Conservation (phyloP, 129 eudicot species). For the Rutidosis leptorrhynchoides region DNA sequence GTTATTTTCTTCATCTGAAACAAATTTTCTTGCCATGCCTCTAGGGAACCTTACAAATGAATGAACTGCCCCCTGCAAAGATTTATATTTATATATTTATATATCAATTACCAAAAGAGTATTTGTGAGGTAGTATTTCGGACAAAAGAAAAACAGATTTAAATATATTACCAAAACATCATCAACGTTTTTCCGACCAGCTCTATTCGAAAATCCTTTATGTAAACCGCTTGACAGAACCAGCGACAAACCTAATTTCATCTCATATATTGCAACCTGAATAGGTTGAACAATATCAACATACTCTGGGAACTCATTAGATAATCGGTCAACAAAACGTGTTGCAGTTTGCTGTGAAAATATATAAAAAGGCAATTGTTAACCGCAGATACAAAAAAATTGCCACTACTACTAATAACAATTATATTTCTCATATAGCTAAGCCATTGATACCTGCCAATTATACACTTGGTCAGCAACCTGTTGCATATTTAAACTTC, state of each 20-base stretch:
- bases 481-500: slow-evolving; percentile 32
- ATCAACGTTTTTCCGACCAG: slow-evolving; percentile 47
- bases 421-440: slow-evolving; percentile 6
- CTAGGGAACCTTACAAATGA: slow-evolving; percentile 80
- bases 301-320: slow-evolving; percentile 61
- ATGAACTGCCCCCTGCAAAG: slow-evolving; percentile 52
- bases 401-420: neutral
- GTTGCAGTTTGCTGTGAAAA: slow-evolving; percentile 54
- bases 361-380: neutral
- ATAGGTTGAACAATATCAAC: slow-evolving; percentile 73
- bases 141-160: slow-evolving; percentile 14
- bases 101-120: slow-evolving; percentile 7
- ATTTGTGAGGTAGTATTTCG: neutral
- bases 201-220: slow-evolving; percentile 37
- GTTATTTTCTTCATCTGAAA: slow-evolving; percentile 29
- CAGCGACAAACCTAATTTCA: slow-evolving; percentile 79
- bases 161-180: slow-evolving; percentile 52
- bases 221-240: slow-evolving; percentile 42
- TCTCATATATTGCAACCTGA: slow-evolving; percentile 85
- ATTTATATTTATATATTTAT: neutral
- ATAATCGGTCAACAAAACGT: slow-evolving; percentile 60
- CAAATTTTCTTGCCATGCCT: slow-evolving; percentile 39
- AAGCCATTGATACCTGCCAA: slow-evolving; percentile 56
- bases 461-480: slow-evolving; percentile 47
- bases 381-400: neutral